Base-by-base conservation (phyloP, 257 asterid genomes). In the Voacanga thouarsii region DNA sequence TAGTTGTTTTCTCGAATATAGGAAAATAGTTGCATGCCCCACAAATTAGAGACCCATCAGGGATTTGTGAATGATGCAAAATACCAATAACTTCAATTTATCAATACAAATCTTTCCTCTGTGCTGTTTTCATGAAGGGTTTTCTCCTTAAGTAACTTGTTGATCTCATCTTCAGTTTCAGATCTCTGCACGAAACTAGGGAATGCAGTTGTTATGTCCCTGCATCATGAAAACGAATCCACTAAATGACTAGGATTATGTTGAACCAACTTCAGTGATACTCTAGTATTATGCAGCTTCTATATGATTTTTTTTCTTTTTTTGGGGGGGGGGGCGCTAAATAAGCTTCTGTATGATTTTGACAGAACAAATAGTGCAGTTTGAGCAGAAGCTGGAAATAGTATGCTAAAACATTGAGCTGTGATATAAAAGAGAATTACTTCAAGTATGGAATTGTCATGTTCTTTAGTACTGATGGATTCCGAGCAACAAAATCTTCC, bases 361-460 rank as follows among this genome's bases (percentile, higher is more conserved):
- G 12, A 43, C 23, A 3, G 12, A 73, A 57, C 43, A n/a, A 26
- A 15, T 56, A 71, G 15, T 47, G 71, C 49, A 61, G 39, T 51
- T 50, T 8, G 39, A 77, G 41, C 11, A 16, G n/a, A 57, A 24
- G 12, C 18, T 33, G 11, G 55, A 7, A 49, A 55, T 21, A 6
- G 4, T 23, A 12, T 60, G 16, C 39, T 18, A 59, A 75, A 57
- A 28, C 4, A 9, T 14, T 68, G 49, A 18, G 59, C 28, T 56
- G 0, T 26, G 43, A 8, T 44, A 65, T 19, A 60, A 76, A 66
- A 37, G 45, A 7, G 51, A 57, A 66, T 85, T 91, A 89, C 94
- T 81, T 87, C 72, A 86, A 80, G 75, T 85, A 75, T 53, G 92
- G 92, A 76, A 89, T 67, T 18, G 94, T 85, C 88, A 89, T 87